phyloP scores from a whole-genome alignment of 805 yeast genomes.

The Metschnikowia noctiluminum region DNA sequence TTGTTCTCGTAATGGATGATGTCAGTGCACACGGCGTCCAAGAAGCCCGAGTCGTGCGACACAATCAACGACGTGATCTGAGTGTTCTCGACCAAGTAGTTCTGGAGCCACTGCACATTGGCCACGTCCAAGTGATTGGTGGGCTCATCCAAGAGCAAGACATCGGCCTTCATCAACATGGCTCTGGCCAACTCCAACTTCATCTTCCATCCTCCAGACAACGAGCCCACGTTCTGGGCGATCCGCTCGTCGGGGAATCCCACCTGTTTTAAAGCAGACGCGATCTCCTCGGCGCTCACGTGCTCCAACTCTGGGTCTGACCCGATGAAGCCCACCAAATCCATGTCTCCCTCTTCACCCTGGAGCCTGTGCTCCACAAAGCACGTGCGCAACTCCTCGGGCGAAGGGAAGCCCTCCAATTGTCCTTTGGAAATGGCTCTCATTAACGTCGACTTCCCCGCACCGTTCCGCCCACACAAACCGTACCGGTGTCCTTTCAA shows the following conservation, averaged over 20 bases:
- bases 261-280: conserved; percentile 73
- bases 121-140: conserved; percentile 95
- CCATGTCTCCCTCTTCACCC: conserved; percentile 90
- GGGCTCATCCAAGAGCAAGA: conserved; percentile 92
- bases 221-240: conserved; percentile 85
- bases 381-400: conserved; percentile 82
- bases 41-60: conserved; percentile 96
- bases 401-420: conserved; percentile 94
- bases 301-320: conserved; percentile 75
- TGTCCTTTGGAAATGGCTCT: conserved; percentile 95
- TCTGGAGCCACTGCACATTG: conserved; percentile 91
- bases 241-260: conserved; percentile 92
- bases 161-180: conserved; percentile 96
- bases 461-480: conserved; percentile 97
- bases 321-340: conserved; percentile 82
- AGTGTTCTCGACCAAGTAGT: conserved; percentile 75
- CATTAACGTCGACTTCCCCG: conserved; percentile 97
- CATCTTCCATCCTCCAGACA: conserved; percentile 99
- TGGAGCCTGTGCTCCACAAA: conserved; percentile 96
- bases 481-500: conserved; percentile 96
- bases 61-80: conserved; percentile 93
- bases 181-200: conserved; percentile 98
- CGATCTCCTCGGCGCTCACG: conserved; percentile 66
- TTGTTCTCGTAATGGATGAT: conserved; percentile 95
- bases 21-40: conserved; percentile 94